Evolutionary conservation across 2,329 filamentous ascomycete species (phyloP), one percentile per base, ranked within the genome.

Genomic region (Beauveria scarabaeidicola): DNA sequence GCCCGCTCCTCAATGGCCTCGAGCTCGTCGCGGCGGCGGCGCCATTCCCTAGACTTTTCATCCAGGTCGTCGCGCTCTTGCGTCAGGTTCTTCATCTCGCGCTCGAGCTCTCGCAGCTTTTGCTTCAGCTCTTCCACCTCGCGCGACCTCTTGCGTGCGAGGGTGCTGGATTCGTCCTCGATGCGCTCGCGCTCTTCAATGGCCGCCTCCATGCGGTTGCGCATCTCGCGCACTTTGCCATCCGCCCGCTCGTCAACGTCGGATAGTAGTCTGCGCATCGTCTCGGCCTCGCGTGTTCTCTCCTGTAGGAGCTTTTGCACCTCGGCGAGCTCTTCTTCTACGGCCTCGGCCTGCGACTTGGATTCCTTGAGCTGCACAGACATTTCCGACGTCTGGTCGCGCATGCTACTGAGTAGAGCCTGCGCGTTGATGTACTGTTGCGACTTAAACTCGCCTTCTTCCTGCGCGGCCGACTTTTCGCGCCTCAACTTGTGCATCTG

Each of bases 181-280:
- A 91, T 87, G 2, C 91, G 85, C 70, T 99, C 94, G 19, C 94
- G 85, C 72, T 99, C 94, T 70, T 97, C 92, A n/a, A 96, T 82
- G 0, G 92, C 92, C 1, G 89, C 80, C 68, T 97, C 93, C 81
- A 97, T 87, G 2, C 88, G 85, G 61, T 90, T 86, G 58, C 90
- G 88, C 86, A 96, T 94, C 64, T 97, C 93, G 29, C 90, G 86
- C 19, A 96, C 83, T 68, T 91, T 89, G 62, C 79, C 78, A 64
- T 97, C 92, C 1, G 92, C 86, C 10, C 90, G 82, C 61, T 88
- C 84, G 70, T 97, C 91, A 9, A 92, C 90, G 64, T 97, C 93
- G 17, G 87, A 87, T 13, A 99, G 78, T 61, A 97, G 80, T 52
- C 91, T 81, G 38, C 94, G 85, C 92, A 99, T 97, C 1, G 91